Evolutionary conservation across 164 flowering plant species (phyloP).

Genomic region (Vitis vinifera): ASM3070453v1 NC_081817.1:1753501-1754000

Average conservation of each 20-base stretch:
- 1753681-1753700: neutral
- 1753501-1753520: constrained; percentile 63
- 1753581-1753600: constrained; percentile 94
- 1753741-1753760: constrained; percentile 92
- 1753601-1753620: constrained; percentile 79
- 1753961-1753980: constrained; percentile 4
- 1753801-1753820: constrained; percentile 84
- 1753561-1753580: constrained; percentile 74
- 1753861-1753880: constrained; percentile 38
- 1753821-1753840: constrained; percentile 77
- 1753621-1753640: constrained; percentile 45
- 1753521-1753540: constrained; percentile 58
- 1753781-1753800: constrained; percentile 99
- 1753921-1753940: too few species aligned
- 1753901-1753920: too few species aligned
- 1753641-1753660: constrained; percentile 9
- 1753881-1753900: constrained; percentile 20
- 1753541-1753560: constrained; percentile 93
- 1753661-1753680: neutral
- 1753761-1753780: constrained; percentile 98
- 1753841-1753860: constrained; percentile 49
- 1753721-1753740: constrained; percentile 97
- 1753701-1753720: constrained; percentile 67
- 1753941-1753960: neutral
- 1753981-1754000: constrained; percentile 43